Conservation (phyloP, 768 basidiomycete genomes). For the Lentinula lateritia region DNA sequence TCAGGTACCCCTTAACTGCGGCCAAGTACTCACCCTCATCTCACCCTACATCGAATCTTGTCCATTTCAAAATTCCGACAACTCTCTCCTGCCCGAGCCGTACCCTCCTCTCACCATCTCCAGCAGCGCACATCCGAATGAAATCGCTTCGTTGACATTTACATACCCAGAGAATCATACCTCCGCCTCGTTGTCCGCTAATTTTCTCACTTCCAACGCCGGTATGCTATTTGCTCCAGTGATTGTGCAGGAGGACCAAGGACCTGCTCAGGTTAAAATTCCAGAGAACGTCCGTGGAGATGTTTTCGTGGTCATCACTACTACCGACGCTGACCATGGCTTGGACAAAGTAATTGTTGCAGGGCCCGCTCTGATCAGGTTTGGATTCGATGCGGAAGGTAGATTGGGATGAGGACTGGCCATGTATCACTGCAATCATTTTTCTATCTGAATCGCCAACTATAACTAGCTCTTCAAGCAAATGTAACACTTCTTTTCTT, state of each 20-base stretch:
- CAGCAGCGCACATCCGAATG: conserved; percentile 38
- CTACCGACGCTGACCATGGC: conserved; percentile 25
- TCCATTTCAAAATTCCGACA: conserved; percentile 24
- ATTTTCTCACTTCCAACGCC: conserved; percentile 20
- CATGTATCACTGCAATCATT: too few species aligned
- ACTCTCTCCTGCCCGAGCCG: conserved; percentile 12
- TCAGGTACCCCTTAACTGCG: conserved; percentile 34
- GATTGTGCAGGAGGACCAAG: conserved; percentile 24
- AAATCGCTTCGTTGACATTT: conserved; percentile 24
- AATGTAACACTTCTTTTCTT: too few species aligned
- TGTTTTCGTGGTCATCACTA: conserved; percentile 48
- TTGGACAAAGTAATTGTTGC: conserved; percentile 47
- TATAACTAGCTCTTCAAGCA: too few species aligned
- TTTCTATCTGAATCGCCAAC: too few species aligned
- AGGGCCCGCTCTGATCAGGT: conserved; percentile 45
- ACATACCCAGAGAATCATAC: conserved; percentile 22
- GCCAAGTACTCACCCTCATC: conserved; percentile 34
- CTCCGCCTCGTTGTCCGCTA: conserved; percentile 27
- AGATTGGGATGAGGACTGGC: neutral
- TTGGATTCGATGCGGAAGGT: conserved; percentile 27
- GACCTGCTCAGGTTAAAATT: conserved; percentile 25
- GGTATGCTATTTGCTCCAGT: conserved; percentile 26
- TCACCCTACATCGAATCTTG: conserved; percentile 46
- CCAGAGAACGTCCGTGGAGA: conserved; percentile 41
- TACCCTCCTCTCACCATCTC: conserved; percentile 37